Conservation (phyloP, 192 early-diverging fungal genomes). For the Pilaira anomala region DNA sequence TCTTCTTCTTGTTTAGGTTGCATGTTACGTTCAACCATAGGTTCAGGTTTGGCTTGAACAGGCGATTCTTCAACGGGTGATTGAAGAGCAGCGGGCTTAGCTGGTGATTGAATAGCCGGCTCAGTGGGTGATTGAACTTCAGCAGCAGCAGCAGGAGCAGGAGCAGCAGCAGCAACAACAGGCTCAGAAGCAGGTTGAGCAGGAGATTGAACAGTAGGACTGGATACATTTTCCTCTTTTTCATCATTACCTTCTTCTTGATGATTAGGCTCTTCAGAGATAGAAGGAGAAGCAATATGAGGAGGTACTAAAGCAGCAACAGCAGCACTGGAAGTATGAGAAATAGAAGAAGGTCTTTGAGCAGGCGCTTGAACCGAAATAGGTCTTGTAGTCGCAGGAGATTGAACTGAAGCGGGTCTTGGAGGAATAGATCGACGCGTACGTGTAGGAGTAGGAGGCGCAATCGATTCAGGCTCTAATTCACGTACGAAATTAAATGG, state of each 20-base stretch:
- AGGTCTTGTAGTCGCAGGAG: background rate
- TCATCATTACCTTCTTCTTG: background rate
- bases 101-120: background rate
- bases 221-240: background rate
- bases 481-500: slow-evolving; percentile 52
- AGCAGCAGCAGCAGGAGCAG: background rate
- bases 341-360: background rate
- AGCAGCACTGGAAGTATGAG: background rate
- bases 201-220: background rate
- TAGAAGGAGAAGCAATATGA: background rate
- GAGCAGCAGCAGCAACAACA: background rate
- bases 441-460: slow-evolving; percentile 19
- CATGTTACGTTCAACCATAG: background rate
- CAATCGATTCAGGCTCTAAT: slow-evolving; percentile 26
- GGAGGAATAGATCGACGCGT: slow-evolving; percentile 7
- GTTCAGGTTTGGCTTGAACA: background rate
- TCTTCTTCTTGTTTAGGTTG: background rate
- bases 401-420: background rate
- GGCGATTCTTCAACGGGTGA: background rate
- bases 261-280: background rate
- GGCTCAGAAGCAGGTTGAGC: slow-evolving; percentile 10
- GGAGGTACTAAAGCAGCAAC: background rate
- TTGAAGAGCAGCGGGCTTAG: background rate
- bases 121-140: too few species aligned
- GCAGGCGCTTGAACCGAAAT: background rate